These are phyloP conservation scores for Cutaneotrichosporon sp. DNA, from an alignment of 1,284 basidiomycete species.

Conservation along the genomic window DNA sequence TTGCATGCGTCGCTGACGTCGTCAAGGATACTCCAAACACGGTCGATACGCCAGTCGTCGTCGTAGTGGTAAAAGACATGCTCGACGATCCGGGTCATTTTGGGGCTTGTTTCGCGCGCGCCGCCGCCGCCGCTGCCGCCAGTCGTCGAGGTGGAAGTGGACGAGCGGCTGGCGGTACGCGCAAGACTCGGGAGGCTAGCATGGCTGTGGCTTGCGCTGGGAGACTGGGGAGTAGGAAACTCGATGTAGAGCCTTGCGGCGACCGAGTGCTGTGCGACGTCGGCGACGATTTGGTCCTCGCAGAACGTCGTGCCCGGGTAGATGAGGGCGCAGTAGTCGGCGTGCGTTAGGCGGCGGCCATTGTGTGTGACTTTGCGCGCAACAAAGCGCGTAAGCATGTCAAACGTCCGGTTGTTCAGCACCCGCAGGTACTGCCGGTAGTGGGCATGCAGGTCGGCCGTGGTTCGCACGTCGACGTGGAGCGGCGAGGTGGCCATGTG, in stretches of 20 bases:
- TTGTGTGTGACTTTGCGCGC: slow-evolving; percentile 8
- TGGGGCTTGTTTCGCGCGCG: not conserved
- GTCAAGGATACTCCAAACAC: slow-evolving; percentile 9
- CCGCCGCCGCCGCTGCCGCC: not conserved
- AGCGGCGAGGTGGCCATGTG: slow-evolving; percentile 4
- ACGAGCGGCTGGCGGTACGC: too few relatives aligned
- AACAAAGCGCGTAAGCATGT: slow-evolving; percentile 9
- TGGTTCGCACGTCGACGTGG: slow-evolving; percentile 3
- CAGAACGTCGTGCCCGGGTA: slow-evolving; percentile 6
- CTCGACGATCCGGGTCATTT: slow-evolving; percentile 4
- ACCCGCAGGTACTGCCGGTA: slow-evolving; percentile 14
- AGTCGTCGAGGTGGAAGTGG: too few relatives aligned
- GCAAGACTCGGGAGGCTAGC: too few relatives aligned
- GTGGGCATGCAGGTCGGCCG: slow-evolving; percentile 8
- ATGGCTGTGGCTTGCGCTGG: too few relatives aligned
- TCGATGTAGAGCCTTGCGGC: slow-evolving; percentile 11
- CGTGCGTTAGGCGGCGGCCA: not conserved
- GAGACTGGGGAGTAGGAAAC: not conserved
- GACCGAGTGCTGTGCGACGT: slow-evolving; percentile 7
- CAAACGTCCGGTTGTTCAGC: slow-evolving; percentile 11
- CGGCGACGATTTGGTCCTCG: slow-evolving; percentile 10
- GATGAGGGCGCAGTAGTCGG: slow-evolving; percentile 3
- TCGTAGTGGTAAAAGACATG: slow-evolving; percentile 16
- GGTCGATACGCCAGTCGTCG: slow-evolving; percentile 13
- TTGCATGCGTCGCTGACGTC: not conserved